These are phyloP conservation scores for Skeletonema potamos DNA, from an alignment of 108 stramenopile genomes.

Conservation along the genomic window DNA sequence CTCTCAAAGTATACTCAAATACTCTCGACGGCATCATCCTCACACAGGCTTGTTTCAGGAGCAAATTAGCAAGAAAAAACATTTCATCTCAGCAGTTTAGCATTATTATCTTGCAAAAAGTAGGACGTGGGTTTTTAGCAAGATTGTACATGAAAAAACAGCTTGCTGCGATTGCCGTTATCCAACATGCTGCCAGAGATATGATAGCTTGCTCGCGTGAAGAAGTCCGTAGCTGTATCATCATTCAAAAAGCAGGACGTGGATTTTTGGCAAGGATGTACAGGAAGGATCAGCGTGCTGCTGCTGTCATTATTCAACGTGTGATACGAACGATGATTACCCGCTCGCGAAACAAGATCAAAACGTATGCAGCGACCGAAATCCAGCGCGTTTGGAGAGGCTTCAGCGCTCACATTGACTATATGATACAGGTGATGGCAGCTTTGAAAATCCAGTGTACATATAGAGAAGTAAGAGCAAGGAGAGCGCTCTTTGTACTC, in stretches of 20 bases:
- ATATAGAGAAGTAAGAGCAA: neutral
- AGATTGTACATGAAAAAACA: neutral
- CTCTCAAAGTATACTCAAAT: neutral
- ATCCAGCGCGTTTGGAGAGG: conserved; percentile 46
- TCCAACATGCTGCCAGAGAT: conserved; percentile 1
- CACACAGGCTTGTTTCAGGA: conserved; percentile 28
- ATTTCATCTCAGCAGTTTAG: neutral
- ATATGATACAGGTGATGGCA: conserved; percentile 16
- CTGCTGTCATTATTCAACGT: neutral
- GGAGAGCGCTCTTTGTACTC: neutral
- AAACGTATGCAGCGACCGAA: conserved; percentile 21
- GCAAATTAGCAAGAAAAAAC: neutral
- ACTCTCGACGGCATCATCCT: conserved; percentile 2
- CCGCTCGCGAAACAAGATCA: conserved; percentile 1
- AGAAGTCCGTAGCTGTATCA: neutral
- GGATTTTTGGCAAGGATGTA: conserved; percentile 29
- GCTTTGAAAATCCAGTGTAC: conserved; percentile 32
- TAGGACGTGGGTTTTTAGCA: conserved; percentile 8
- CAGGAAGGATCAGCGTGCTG: neutral
- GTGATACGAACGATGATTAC: conserved; percentile 4
- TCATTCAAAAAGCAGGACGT: conserved; percentile 38
- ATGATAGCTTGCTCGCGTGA: neutral
- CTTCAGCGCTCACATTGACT: conserved; percentile 17
- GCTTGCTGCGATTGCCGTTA: neutral
- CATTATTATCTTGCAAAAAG: neutral